Conservation (phyloP, 179 eudicot species). For the Vitellaria paradoxa region DNA sequence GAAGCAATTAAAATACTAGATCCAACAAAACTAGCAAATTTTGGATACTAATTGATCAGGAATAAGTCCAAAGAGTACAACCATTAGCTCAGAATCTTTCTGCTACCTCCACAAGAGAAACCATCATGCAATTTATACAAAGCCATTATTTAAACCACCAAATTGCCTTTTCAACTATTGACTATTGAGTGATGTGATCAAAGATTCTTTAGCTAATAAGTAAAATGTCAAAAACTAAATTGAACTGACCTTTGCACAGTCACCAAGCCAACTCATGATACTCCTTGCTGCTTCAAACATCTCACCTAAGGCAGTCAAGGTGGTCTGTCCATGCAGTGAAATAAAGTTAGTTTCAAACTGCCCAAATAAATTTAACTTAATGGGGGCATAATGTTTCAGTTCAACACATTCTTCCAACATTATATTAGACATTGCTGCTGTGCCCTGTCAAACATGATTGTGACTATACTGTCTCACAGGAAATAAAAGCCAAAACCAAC, state of each 20-base stretch:
- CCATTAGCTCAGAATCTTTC: neutral
- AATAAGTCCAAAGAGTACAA: neutral
- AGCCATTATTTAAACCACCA: neutral
- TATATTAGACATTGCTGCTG: neutral
- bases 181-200: neutral
- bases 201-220: neutral
- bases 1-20: neutral
- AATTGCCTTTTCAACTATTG: neutral
- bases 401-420: neutral
- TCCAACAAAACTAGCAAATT: neutral
- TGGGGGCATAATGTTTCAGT: neutral
- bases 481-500: neutral
- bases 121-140: neutral
- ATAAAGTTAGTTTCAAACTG: constrained; percentile 15
- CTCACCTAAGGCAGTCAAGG: constrained; percentile 85
- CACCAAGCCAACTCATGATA: constrained; percentile 96
- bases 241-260: constrained; percentile 85
- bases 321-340: constrained; percentile 45
- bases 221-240: neutral
- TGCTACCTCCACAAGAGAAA: neutral
- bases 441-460: neutral
- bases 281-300: constrained; percentile 93
- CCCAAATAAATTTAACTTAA: neutral
- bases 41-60: neutral
- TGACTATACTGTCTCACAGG: neutral